Conservation (phyloP, 2,329 filamentous ascomycete species). For the Emmonsiellopsis sp. region DNA sequence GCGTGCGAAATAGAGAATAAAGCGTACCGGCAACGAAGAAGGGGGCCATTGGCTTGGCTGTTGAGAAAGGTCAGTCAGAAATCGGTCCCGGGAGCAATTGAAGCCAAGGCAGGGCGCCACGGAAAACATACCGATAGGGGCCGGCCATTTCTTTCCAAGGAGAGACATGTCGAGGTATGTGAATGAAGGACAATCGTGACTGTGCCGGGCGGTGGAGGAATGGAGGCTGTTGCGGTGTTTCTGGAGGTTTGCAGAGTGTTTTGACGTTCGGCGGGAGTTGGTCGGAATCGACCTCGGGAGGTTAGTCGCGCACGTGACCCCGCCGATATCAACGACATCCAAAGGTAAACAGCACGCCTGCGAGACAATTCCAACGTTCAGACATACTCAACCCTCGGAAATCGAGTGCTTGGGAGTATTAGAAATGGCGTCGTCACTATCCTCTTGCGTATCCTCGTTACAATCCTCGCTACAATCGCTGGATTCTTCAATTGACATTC, state of each 20-base stretch:
- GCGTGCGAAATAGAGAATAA: slow-evolving; percentile 4
- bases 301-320: no score
- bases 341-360: no score
- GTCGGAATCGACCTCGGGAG: no score
- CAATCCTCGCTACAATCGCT: slow-evolving; percentile 52
- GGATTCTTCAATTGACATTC: slow-evolving; percentile 53
- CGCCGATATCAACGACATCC: no score
- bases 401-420: not conserved
- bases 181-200: slow-evolving; percentile 2
- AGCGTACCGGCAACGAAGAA: slow-evolving; percentile 90
- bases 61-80: slow-evolving; percentile 23
- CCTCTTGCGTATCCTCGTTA: slow-evolving; percentile 51
- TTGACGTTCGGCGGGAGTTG: not conserved
- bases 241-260: not conserved
- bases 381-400: not conserved
- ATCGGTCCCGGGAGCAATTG: slow-evolving; percentile 10
- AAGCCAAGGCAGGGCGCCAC: slow-evolving; percentile 11
- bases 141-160: slow-evolving; percentile 77
- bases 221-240: not conserved
- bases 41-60: slow-evolving; percentile 83
- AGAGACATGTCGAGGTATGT: slow-evolving; percentile 55
- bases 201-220: slow-evolving; percentile 2
- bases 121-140: slow-evolving; percentile 59
- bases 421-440: slow-evolving; percentile 39
- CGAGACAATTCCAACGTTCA: not conserved